Base-by-base conservation (phyloP, 2,329 filamentous ascomycete species). In the Penicillium rolfsii region DNA sequence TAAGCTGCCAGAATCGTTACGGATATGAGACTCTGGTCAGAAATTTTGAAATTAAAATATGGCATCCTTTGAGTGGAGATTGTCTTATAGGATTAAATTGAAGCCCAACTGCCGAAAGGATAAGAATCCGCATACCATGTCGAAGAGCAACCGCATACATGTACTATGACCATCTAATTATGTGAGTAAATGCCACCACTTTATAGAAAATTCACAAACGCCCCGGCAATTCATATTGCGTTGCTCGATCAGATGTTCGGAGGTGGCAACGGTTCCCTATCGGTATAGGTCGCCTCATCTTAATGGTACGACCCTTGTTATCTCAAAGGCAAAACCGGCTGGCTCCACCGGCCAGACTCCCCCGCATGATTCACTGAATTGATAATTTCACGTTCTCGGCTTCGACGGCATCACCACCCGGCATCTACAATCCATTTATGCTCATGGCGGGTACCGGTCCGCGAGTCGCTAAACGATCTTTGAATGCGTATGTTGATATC, bases 391-490 rank as follows among this genome's bases (percentile, higher is more conserved):
- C 19, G 30, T 40, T 19, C 43, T 24, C 40, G 28, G 52, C 46
- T 33, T 52, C 26, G 22, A 58, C 58, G 49, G 53, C 49, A 52
- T 24, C 26, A 33, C 46, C 46, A 45, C 28, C 58, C 55, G 52
- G 45, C 38, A 53, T 33, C 30, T 41, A 41, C 14, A 43, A 61
- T 33, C 36, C 24, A 28, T 45, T 48, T 48, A n/a, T 19, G 8
- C 56, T 61, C 43, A 67, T 67, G 65, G 64, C 63, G 49, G 65
- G 62, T 2, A 60, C 56, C 61, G 59, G 61, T 54, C 53, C 59
- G 22, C 66, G 71, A 22, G 63, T 74, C n/a, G 64, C 71, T 49
- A 76, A 76, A 57, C 66, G 74, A 52, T 73, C 70, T 3, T 63
- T 70, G 28, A 76, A 76, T 67, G 74, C 74, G 73, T 75, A 49